These are phyloP conservation scores for Mortierella sp. DNA, from an alignment of 371 early-diverging fungal genomes.

Conservation along the genomic window DNA sequence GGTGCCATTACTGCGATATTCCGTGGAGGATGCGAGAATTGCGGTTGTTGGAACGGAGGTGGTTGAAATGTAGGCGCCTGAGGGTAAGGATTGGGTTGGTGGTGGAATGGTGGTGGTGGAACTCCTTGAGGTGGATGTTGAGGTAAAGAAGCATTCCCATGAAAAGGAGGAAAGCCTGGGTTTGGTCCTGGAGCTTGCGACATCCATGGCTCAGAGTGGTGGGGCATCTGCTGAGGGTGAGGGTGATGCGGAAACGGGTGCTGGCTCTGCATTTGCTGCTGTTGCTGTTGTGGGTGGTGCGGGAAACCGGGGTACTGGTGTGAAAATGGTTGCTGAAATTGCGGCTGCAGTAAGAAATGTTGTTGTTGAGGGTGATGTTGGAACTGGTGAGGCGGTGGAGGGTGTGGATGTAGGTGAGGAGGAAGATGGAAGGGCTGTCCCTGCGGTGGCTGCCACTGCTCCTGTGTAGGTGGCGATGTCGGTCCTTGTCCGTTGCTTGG, in stretches of 20 bases:
- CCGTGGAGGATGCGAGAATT: not conserved
- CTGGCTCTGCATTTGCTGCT: not conserved
- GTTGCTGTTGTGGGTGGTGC: conserved; percentile 10
- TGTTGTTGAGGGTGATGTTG: conserved; percentile 13
- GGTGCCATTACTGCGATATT: not conserved
- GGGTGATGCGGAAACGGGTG: conserved; percentile 20
- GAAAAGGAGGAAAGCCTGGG: not conserved
- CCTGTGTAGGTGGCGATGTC: not conserved
- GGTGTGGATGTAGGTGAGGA: conserved; percentile 14
- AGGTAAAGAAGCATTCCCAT: not conserved
- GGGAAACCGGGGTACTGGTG: conserved; percentile 13
- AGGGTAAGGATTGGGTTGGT: not conserved
- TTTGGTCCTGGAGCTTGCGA: not conserved
- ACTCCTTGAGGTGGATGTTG: not conserved
- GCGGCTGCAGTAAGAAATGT: conserved; percentile 6
- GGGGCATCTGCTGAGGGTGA: conserved; percentile 6
- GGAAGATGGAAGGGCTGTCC: conserved; percentile 12
- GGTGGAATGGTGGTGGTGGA: not conserved
- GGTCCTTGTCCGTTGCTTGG: conserved; percentile 18
- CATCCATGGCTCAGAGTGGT: not conserved
- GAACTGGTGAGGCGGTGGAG: conserved; percentile 24
- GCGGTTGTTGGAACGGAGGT: conserved; percentile 10
- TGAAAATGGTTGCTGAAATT: conserved; percentile 16
- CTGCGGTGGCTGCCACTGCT: conserved; percentile 15
- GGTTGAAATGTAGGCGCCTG: not conserved